These are phyloP conservation scores for Suillus occidentalis DNA, from an alignment of 768 basidiomycete genomes.

Conservation along the genomic window DNA sequence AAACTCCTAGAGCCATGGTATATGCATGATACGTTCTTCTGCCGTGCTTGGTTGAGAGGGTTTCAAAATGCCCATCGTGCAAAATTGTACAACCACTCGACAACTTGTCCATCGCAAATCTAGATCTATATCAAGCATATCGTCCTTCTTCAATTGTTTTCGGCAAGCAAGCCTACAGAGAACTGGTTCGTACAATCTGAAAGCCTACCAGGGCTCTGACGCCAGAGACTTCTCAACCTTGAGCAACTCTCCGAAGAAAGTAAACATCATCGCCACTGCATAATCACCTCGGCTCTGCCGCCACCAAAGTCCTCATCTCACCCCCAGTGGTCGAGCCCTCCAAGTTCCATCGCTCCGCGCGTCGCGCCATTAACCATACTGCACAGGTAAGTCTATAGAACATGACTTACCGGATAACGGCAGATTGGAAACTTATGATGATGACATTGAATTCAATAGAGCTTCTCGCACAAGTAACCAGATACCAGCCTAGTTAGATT, in stretches of 20 bases:
- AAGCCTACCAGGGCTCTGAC: not conserved
- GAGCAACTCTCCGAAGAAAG: not conserved
- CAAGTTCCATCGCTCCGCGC: no score
- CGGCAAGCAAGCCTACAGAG: not conserved
- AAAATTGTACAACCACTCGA: not conserved
- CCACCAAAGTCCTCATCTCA: no score
- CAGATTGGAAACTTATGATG: no score
- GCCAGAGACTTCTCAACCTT: not conserved
- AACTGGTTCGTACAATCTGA: not conserved
- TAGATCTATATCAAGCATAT: not conserved
- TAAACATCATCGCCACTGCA: not conserved
- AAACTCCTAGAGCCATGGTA: constrained; percentile 30
- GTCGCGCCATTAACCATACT: no score
- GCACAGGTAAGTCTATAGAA: no score
- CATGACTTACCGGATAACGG: no score
- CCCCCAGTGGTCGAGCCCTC: no score
- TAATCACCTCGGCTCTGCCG: not conserved
- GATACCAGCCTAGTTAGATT: no score
- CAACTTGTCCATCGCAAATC: not conserved
- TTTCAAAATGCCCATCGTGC: no score
- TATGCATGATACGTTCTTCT: constrained; percentile 35
- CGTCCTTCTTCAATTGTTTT: not conserved
- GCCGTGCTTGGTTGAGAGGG: no score
- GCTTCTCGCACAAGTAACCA: no score
- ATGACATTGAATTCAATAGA: no score